These are phyloP conservation scores for Adansonia rubrostipa DNA, from an alignment of 441 rosid species.

Conservation along the genomic window DNA sequence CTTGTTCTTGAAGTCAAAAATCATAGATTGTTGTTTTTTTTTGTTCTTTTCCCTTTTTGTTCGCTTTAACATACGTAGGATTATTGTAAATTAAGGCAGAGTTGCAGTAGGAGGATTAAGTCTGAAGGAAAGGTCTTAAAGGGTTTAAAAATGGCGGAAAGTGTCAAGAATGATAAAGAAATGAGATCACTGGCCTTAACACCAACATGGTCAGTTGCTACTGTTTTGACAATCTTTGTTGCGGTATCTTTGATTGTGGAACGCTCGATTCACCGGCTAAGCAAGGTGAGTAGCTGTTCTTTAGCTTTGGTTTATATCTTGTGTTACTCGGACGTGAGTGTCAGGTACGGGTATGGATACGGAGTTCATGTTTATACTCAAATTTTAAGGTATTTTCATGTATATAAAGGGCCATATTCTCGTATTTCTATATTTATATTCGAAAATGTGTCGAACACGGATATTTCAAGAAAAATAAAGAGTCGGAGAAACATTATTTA, in stretches of 20 bases:
- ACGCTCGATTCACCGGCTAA: slow-evolving; percentile 73
- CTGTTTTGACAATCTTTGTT: slow-evolving; percentile 83
- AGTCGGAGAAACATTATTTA: too few species aligned
- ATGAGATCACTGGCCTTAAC: slow-evolving; percentile 78
- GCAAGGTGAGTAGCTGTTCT: slow-evolving; percentile 55
- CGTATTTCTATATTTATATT: too few species aligned
- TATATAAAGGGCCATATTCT: too few species aligned
- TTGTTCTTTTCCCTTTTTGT: neutral
- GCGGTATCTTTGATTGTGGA: slow-evolving; percentile 79
- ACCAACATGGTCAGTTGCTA: slow-evolving; percentile 97
- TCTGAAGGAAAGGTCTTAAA: slow-evolving; percentile 13
- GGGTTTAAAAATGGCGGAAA: slow-evolving; percentile 45
- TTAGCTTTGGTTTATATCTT: neutral
- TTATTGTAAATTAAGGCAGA: neutral
- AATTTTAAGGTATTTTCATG: too few species aligned
- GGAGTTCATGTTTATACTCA: too few species aligned
- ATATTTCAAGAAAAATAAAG: too few species aligned
- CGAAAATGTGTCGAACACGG: too few species aligned
- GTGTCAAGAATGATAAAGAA: slow-evolving; percentile 37
- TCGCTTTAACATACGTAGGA: neutral
- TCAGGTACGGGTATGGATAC: too few species aligned
- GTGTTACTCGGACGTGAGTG: too few species aligned
- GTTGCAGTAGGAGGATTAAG: slow-evolving; percentile 13
- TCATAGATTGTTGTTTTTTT: slow-evolving; percentile 3
- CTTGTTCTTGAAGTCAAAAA: neutral